Evolutionary conservation across 768 basidiomycete genomes (phyloP), one percentile per base, ranked within the genome.

Genomic region (Auricularia heimuer): DNA sequence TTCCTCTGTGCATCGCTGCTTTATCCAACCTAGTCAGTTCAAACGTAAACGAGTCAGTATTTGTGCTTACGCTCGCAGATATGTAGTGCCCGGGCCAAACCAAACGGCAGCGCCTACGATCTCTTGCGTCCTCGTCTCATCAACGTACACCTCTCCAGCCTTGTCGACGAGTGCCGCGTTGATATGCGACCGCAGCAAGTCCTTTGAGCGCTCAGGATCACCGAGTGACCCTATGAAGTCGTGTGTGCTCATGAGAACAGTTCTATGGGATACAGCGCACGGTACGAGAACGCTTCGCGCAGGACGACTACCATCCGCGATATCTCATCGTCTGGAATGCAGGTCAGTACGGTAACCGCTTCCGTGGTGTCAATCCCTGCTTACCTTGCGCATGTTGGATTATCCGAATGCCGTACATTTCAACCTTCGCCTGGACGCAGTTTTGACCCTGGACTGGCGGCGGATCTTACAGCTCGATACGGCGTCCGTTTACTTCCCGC

Each of bases 1-100:
- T 58, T 51, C 16, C 64, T 21, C 45, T 65, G 64, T 62, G 56
- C 64, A 3, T 54, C 54, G 4, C 64, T 65, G 63, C 11, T 34
- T 47, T 7, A 39, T 21, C n/a, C 16, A 37, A 21, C 14, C 14
- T 21, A 61, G 18, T 34, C 33, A n/a, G 29, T 1, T 36, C 36
- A 62, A 65, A 36, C 29, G 29, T 29, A 29, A 29, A 29, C 29
- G 29, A 29, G 29, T 29, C 29, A 29, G 29, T 29, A 29, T 29
- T 29, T 29, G 29, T 29, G 29, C 58, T 4, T n/a, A 65, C 64
- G 56, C 62, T 29, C 60, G 29, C 12, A 65, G 36, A 8, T 60
- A 36, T 11, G 12, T 51, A n/a, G 21, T 65, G 16, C 54, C 54
- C 8, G 60, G 64, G 21, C 64, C 64, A 34, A 65, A 65, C 64